A percentile compares a stretch with the other conserved stretches of the same genome.
Evolutionary conservation across 306 rosid species (phyloP).

Genomic region (Sicyos baderoa): DNA sequence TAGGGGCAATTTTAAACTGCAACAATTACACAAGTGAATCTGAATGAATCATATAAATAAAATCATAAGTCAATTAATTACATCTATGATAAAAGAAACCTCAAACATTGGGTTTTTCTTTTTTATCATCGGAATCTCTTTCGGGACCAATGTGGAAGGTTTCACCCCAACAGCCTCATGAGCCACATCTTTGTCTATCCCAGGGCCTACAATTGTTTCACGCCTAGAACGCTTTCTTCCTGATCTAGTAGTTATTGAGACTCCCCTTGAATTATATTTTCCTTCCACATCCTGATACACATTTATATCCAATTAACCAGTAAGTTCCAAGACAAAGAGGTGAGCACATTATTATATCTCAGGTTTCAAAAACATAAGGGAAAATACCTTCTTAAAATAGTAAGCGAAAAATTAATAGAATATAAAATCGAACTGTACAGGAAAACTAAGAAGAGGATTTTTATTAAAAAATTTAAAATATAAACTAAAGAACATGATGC

Average conservation of each 20-base stretch:
- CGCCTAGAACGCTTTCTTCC: slow-evolving; percentile 53
- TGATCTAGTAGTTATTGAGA: slow-evolving; percentile 28
- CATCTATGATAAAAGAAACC: slow-evolving; percentile 33
- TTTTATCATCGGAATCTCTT: slow-evolving; percentile 77
- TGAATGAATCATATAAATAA: slow-evolving; percentile 14
- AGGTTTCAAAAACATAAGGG: neutral
- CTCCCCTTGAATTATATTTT: slow-evolving; percentile 24
- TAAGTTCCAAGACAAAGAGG: neutral
- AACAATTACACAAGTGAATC: slow-evolving; percentile 23
- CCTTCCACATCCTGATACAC: slow-evolving; percentile 44
- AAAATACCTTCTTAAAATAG: neutral
- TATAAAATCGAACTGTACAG: neutral
- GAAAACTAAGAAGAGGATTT: neutral
- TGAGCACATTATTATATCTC: neutral
- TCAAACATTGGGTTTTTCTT: slow-evolving; percentile 65
- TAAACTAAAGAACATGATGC: neutral
- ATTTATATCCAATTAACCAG: neutral
- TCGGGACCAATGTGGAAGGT: slow-evolving; percentile 66
- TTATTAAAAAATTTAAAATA: neutral
- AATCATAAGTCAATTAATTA: slow-evolving; percentile 22
- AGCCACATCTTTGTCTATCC: slow-evolving; percentile 73
- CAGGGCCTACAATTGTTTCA: slow-evolving; percentile 81
- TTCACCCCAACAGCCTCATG: slow-evolving; percentile 88
- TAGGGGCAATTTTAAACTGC: slow-evolving; percentile 70
- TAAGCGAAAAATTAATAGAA: neutral